phyloP scores from a whole-genome alignment of 2,329 filamentous ascomycete genomes.

The Cordyceps militaris region DNA sequence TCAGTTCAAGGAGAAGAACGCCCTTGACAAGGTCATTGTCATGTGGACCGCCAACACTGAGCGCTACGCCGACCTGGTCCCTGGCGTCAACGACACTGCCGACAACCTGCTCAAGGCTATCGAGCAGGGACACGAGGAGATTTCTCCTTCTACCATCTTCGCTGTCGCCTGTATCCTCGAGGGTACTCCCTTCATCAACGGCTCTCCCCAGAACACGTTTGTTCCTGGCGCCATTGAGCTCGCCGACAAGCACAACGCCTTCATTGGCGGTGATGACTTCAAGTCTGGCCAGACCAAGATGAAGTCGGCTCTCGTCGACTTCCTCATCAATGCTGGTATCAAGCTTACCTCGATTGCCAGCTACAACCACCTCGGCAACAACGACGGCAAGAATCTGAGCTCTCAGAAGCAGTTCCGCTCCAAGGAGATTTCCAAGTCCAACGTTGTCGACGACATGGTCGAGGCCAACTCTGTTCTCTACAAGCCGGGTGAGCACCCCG shows the following conservation, averaged over 20 bases:
- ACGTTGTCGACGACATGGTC: slow-evolving; percentile 99
- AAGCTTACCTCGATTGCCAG: slow-evolving; percentile 97
- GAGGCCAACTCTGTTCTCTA: slow-evolving; percentile 90
- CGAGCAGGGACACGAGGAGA: slow-evolving; percentile 76
- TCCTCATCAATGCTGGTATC: slow-evolving; percentile 97
- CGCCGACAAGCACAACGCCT: slow-evolving; percentile 77
- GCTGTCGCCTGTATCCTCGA: slow-evolving; percentile 92
- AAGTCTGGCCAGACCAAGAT: slow-evolving; percentile 99
- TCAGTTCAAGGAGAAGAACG: slow-evolving; percentile 81
- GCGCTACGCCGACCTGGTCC: slow-evolving; percentile 81
- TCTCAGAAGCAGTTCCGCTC: slow-evolving; percentile 98
- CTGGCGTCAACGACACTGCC: slow-evolving; percentile 91
- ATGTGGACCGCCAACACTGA: slow-evolving; percentile 99
- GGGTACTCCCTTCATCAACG: slow-evolving; percentile 91
- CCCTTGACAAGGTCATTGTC: slow-evolving; percentile 90
- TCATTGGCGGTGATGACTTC: slow-evolving; percentile 98
- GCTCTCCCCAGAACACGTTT: slow-evolving; percentile 98
- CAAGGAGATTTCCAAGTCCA: slow-evolving; percentile 99
- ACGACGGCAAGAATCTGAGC: slow-evolving; percentile 97
- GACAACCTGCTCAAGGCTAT: slow-evolving; percentile 89
- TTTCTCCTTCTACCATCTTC: slow-evolving; percentile 94
- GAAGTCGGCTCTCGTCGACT: slow-evolving; percentile 98
- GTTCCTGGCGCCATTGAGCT: slow-evolving; percentile 87
- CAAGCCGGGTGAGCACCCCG: slow-evolving; percentile 85
- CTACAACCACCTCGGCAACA: slow-evolving; percentile 99